Evolutionary conservation across 257 asterid species (phyloP), one percentile per base, ranked within the genome.

Genomic region (Nicotiana benthamiana): DNA sequence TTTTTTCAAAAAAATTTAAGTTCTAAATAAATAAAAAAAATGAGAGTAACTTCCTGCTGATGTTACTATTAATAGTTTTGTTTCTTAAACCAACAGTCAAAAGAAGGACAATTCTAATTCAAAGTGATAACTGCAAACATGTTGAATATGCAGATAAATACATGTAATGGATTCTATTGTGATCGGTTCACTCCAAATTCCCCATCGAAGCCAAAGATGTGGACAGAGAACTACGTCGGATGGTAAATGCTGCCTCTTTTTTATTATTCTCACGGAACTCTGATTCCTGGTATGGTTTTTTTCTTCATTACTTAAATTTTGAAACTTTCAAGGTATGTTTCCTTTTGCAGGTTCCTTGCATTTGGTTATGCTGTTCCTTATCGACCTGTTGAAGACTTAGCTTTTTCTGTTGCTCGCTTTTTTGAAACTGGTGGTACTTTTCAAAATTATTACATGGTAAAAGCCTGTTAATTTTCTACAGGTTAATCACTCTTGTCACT

Each of bases 361-460:
- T 93, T 93, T 85, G 97, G 95, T 80, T 92, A 91, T 77, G 86
- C 97, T 77, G 86, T 92, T 83, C 97, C 97, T 53, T 89, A 46
- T 76, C 88, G 97, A 66, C 97, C 97, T 11, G 92, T 90, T 54
- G 94, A 93, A 85, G 97, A 93, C 86, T 67, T 90, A 77, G 97
- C 97, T 84, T 93, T 93, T 85, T 93, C 95, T 32, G 97, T 93
- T 56, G 95, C 95, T n/a, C 92, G 97, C 24, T 93, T 93, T 80
- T 92, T 89, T 57, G 95, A 92, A 87, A 87, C 83, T 82, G 97
- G 97, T 28, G 97, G 97, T 60, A 91, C 97, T 76, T 93, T 91
- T 79, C 97, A 93, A 72, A 93, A 93, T 77, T 93, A 93, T 83
- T 93, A 93, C 90, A 93, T 93, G 97, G 97, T 92, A 80, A 87